Evolutionary conservation across 805 yeast species (phyloP).

Genomic region (Candida cerambycidarum): DNA sequence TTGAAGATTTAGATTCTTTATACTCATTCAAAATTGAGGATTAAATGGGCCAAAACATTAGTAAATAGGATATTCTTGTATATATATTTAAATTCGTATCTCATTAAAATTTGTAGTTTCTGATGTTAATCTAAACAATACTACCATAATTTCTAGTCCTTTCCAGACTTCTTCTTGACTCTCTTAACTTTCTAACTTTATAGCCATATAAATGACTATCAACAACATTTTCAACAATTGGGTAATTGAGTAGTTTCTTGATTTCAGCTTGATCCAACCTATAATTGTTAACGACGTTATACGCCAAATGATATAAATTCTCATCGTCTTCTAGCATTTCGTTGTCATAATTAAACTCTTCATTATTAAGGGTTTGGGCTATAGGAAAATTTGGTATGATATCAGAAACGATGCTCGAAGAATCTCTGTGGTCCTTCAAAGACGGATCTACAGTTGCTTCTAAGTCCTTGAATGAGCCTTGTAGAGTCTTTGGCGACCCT

Average conservation of each 20-base stretch:
- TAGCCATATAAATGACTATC: slow-evolving; percentile 42
- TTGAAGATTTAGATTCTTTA: slow-evolving; percentile 39
- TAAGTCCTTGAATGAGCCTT: slow-evolving; percentile 11
- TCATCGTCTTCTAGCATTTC: slow-evolving; percentile 43
- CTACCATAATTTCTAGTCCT: slow-evolving; percentile 25
- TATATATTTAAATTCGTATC: slow-evolving; percentile 5
- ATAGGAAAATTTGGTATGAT: slow-evolving; percentile 14
- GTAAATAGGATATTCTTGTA: slow-evolving; percentile 8
- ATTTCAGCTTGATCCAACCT: slow-evolving; percentile 34
- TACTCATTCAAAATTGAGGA: slow-evolving; percentile 42
- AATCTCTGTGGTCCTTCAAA: neutral
- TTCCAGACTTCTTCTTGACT: slow-evolving; percentile 12
- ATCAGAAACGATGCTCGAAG: slow-evolving; percentile 1
- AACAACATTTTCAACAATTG: slow-evolving; percentile 43
- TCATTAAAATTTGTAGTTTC: slow-evolving; percentile 1
- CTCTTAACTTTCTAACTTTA: slow-evolving; percentile 39
- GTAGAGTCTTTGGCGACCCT: slow-evolving; percentile 11
- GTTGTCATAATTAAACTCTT: slow-evolving; percentile 27
- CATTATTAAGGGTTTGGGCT: slow-evolving; percentile 23
- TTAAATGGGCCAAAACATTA: slow-evolving; percentile 13
- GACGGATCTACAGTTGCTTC: too few relatives aligned
- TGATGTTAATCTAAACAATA: slow-evolving; percentile 19
- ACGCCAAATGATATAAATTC: slow-evolving; percentile 30
- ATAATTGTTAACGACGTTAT: slow-evolving; percentile 30
- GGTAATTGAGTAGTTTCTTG: slow-evolving; percentile 38